phyloP scores from a whole-genome alignment of 2,329 filamentous ascomycete species.

The Aspergillus amoenus region DNA sequence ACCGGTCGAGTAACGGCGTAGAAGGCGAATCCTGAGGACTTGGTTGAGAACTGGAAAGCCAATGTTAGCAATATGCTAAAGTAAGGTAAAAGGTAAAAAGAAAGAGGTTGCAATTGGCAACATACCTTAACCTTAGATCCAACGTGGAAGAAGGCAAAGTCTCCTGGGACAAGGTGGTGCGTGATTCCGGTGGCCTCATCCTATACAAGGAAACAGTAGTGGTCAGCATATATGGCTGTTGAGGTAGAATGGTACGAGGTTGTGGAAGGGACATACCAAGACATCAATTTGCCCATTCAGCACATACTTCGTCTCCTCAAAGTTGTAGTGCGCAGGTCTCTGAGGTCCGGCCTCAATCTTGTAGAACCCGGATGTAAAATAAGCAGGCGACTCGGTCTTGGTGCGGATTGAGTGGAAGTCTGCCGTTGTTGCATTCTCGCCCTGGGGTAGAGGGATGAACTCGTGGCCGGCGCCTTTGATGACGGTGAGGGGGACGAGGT shows the following conservation, averaged over 20 bases:
- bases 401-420: conserved; percentile 27
- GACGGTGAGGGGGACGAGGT: neutral
- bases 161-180: conserved; percentile 13
- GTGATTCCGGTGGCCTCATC: conserved; percentile 15
- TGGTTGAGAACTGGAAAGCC: neutral
- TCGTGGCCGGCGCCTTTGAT: conserved; percentile 26
- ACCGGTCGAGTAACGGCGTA: neutral
- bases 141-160: conserved; percentile 16
- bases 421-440: conserved; percentile 25
- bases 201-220: neutral
- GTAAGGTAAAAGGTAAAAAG: too few species aligned
- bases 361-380: conserved; percentile 20
- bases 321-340: conserved; percentile 22
- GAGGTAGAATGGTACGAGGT: neutral
- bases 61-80: neutral
- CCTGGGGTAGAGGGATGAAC: conserved; percentile 23
- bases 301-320: conserved; percentile 27
- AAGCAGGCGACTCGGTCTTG: conserved; percentile 16
- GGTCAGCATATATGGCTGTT: neutral
- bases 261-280: conserved; percentile 15
- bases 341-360: conserved; percentile 25
- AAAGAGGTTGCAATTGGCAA: neutral
- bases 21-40: neutral
- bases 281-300: conserved; percentile 26
- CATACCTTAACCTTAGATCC: neutral